Evolutionary conservation across 1,284 basidiomycete genomes (phyloP).

Genomic region (Pseudozyma tsukubaensis): DNA sequence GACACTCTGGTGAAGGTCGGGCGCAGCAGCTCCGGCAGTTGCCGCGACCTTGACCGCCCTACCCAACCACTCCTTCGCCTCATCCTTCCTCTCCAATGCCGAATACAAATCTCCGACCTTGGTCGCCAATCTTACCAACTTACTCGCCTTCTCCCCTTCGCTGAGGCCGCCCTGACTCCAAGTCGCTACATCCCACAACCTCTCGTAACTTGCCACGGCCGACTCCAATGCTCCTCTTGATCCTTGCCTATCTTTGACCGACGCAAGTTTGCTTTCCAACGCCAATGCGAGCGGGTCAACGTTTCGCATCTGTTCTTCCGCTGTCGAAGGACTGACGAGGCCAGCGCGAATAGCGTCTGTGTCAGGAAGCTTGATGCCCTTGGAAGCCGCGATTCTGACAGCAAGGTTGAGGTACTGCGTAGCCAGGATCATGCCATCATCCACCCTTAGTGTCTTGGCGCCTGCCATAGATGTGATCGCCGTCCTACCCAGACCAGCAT

Average conservation of each 20-base stretch:
- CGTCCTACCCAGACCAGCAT: constrained; percentile 33
- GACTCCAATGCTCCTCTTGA: constrained; percentile 19
- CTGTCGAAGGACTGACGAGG: constrained; percentile 22
- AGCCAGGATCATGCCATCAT: constrained; percentile 55
- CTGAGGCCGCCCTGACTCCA: not conserved
- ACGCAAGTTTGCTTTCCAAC: constrained; percentile 33
- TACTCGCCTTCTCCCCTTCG: not conserved
- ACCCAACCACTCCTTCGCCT: constrained; percentile 52
- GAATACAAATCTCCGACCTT: constrained; percentile 56
- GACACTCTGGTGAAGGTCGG: too few relatives aligned
- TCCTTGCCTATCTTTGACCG: constrained; percentile 48
- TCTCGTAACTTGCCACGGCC: constrained; percentile 41
- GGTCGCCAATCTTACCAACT: constrained; percentile 52
- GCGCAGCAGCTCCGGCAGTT: constrained; percentile 10
- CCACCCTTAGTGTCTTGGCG: constrained; percentile 22
- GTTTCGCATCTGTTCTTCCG: constrained; percentile 39
- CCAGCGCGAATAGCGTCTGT: constrained; percentile 30
- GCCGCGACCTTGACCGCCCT: constrained; percentile 50
- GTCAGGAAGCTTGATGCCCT: constrained; percentile 57
- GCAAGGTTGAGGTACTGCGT: constrained; percentile 55
- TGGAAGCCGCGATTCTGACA: constrained; percentile 44
- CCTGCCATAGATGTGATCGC: constrained; percentile 33
- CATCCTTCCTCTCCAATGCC: constrained; percentile 23
- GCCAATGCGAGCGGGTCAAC: constrained; percentile 44
- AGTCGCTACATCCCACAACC: constrained; percentile 31